Evolutionary conservation across 495 filamentous ascomycete species (phyloP).

Genomic region (Wilcoxina mikolae): DNA sequence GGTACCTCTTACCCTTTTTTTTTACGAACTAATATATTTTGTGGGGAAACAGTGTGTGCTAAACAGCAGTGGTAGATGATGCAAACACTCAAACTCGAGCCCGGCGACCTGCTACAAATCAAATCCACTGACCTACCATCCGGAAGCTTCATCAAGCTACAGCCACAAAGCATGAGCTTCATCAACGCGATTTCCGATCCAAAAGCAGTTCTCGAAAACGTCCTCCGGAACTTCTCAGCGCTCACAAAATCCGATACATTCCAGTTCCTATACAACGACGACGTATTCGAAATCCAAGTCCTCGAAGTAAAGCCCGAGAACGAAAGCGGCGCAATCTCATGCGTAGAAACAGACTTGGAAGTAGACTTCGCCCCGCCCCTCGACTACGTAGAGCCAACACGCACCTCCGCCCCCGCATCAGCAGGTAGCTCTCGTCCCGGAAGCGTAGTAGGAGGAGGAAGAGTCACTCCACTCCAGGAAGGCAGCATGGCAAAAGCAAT

Average conservation of each 20-base stretch:
- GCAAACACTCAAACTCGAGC: conserved; percentile 74
- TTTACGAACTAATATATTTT: neutral
- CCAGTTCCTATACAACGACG: conserved; percentile 88
- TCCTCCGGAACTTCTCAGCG: conserved; percentile 86
- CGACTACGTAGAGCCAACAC: conserved; percentile 78
- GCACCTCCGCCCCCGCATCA: conserved; percentile 36
- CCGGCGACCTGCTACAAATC: conserved; percentile 85
- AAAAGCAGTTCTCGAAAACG: conserved; percentile 93
- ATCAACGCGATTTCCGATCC: conserved; percentile 83
- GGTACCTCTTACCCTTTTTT: conserved; percentile 38
- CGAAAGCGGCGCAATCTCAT: conserved; percentile 66
- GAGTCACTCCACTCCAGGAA: conserved; percentile 37
- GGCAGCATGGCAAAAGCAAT: conserved; percentile 94
- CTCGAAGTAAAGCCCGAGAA: conserved; percentile 78
- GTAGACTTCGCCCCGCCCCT: conserved; percentile 92
- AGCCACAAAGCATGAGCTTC: conserved; percentile 80
- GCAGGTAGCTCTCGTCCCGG: conserved; percentile 51
- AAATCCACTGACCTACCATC: conserved; percentile 83
- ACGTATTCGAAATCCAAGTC: conserved; percentile 79
- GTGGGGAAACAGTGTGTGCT: neutral
- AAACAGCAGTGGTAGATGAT: conserved; percentile 52
- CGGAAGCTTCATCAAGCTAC: conserved; percentile 84
- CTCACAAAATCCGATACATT: conserved; percentile 85
- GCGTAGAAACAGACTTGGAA: conserved; percentile 84
- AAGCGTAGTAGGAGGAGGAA: conserved; percentile 34